Percentiles rank a stretch among this genome's conserved stretches.
Evolutionary conservation across 805 yeast genomes (phyloP).

Genomic region (Cyberlindnera mycetangii): DNA sequence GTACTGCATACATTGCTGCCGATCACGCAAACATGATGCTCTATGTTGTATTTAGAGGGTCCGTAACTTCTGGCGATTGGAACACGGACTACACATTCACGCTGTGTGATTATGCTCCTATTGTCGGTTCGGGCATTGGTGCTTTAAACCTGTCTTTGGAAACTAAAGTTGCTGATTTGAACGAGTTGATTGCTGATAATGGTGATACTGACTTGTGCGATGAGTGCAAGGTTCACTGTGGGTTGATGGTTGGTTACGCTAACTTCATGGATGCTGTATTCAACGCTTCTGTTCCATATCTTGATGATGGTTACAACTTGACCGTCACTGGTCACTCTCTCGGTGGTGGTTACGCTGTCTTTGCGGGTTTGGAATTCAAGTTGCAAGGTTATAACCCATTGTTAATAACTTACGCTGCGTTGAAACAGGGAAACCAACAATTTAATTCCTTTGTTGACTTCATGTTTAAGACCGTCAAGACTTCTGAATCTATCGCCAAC

Average conservation of each 20-base stretch:
- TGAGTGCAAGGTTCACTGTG: conserved; percentile 60
- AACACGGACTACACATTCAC: conserved; percentile 49
- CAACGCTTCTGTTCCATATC: conserved; percentile 32
- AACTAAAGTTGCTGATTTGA: background rate
- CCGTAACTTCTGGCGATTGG: conserved; percentile 63
- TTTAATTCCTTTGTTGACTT: conserved; percentile 52
- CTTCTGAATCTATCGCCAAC: conserved; percentile 26
- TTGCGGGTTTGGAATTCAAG: conserved; percentile 61
- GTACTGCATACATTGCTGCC: conserved; percentile 54
- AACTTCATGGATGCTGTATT: conserved; percentile 40
- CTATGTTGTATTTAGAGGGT: conserved; percentile 60
- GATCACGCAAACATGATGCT: conserved; percentile 45
- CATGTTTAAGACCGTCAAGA: conserved; percentile 40
- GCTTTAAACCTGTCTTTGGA: conserved; percentile 3
- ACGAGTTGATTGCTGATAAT: conserved; percentile 2
- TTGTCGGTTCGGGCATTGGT: conserved; percentile 3
- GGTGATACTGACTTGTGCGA: conserved; percentile 35
- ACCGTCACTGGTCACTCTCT: conserved; percentile 72
- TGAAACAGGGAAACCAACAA: conserved; percentile 56
- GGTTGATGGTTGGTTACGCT: conserved; percentile 50
- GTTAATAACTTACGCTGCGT: conserved; percentile 60
- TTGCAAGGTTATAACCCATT: conserved; percentile 51
- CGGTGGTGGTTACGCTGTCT: conserved; percentile 67
- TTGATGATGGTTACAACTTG: conserved; percentile 44
- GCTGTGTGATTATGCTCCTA: conserved; percentile 47